Conservation (phyloP, 768 basidiomycete genomes). For the Leccinellum rugosiceps region DNA sequence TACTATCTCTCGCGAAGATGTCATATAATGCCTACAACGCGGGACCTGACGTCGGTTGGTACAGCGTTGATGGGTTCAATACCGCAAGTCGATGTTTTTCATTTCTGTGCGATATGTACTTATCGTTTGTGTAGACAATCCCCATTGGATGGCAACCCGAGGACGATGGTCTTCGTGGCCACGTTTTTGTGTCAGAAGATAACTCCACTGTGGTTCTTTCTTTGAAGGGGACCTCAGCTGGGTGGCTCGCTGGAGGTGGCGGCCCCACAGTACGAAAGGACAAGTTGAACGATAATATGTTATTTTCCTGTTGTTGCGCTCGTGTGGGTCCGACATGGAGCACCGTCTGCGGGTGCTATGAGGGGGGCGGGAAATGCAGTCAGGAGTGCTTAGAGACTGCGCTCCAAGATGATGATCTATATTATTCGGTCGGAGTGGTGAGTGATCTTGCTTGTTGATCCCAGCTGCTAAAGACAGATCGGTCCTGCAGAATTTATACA, state of each 20-base stretch:
- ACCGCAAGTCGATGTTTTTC: slow-evolving; percentile 35
- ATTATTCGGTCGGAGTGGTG: slow-evolving; percentile 84
- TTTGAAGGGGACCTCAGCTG: slow-evolving; percentile 90
- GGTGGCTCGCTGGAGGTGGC: slow-evolving; percentile 61
- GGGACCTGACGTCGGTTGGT: slow-evolving; percentile 62
- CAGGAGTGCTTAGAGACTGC: slow-evolving; percentile 77
- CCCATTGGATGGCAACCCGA: slow-evolving; percentile 91
- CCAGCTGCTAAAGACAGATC: neutral
- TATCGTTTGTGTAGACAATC: slow-evolving; percentile 39
- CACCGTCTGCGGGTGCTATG: slow-evolving; percentile 86
- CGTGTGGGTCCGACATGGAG: slow-evolving; percentile 93
- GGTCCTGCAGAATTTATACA: slow-evolving; percentile 73
- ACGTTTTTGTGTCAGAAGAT: slow-evolving; percentile 81
- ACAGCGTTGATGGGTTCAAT: slow-evolving; percentile 65
- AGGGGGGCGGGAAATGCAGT: slow-evolving; percentile 72
- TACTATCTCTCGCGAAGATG: slow-evolving; percentile 86
- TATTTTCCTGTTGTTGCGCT: slow-evolving; percentile 96
- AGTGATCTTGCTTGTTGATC: slow-evolving; percentile 23
- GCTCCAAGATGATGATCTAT: slow-evolving; percentile 77
- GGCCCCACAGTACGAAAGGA: slow-evolving; percentile 87
- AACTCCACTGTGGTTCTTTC: slow-evolving; percentile 85
- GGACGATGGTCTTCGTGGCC: slow-evolving; percentile 89
- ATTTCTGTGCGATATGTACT: neutral
- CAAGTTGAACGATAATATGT: slow-evolving; percentile 91
- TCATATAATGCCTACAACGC: slow-evolving; percentile 75